phyloP scores from a whole-genome alignment of 805 yeast genomes.

The Saccharomycopsis sp. region DNA sequence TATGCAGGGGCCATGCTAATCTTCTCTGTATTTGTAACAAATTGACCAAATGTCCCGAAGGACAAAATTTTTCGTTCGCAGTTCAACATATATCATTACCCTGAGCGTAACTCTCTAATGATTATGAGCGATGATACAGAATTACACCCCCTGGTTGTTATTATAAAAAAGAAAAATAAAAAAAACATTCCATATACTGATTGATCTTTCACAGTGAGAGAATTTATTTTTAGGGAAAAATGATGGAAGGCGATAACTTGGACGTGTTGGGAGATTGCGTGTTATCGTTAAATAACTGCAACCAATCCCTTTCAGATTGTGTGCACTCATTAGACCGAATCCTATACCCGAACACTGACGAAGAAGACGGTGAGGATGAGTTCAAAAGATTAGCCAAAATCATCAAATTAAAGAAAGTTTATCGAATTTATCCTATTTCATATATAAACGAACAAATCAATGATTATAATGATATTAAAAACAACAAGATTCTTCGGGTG shows the following conservation, averaged over 20 bases:
- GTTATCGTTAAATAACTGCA: constrained; percentile 13
- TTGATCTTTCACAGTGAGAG: not conserved
- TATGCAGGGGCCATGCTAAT: constrained; percentile 99
- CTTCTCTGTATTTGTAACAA: constrained; percentile 99
- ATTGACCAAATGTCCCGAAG: constrained; percentile 90
- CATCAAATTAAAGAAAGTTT: constrained; percentile 17
- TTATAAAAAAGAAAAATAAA: too few species aligned
- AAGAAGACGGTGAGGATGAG: constrained; percentile 15
- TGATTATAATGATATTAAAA: constrained; percentile 19
- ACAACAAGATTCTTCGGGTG: constrained; percentile 19
- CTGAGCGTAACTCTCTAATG: too few species aligned
- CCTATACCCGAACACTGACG: constrained; percentile 1
- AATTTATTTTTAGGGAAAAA: not conserved
- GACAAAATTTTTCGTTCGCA: constrained; percentile 11
- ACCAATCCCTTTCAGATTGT: constrained; percentile 10
- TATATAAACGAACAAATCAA: constrained; percentile 20
- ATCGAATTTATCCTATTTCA: constrained; percentile 18
- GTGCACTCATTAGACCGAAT: constrained; percentile 11
- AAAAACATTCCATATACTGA: too few species aligned
- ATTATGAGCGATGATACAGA: too few species aligned
- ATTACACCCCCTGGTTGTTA: too few species aligned
- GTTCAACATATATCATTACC: too few species aligned
- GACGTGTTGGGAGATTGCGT: constrained; percentile 18
- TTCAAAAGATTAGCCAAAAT: constrained; percentile 16
- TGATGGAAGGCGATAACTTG: constrained; percentile 10